Base-by-base conservation (phyloP, 352 stramenopile genomes). In the Pythium sp. region DNA sequence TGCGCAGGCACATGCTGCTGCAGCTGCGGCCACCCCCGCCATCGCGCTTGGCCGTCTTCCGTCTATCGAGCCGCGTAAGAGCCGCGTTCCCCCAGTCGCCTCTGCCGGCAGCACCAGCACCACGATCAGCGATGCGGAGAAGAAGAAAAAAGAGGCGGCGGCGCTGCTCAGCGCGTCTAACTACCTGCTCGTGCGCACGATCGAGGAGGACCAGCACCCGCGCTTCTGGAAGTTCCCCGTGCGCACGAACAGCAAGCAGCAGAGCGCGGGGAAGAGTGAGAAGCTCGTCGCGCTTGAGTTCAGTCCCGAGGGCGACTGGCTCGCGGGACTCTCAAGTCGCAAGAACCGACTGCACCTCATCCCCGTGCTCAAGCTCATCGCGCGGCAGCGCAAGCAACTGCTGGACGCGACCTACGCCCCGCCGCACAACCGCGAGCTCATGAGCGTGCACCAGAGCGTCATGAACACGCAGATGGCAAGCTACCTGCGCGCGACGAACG, bases 391-490 rank as follows among this genome's bases (percentile, higher is more conserved):
- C 26, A 78, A 76, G 28, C 69, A 76, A 46, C 76, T 91, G 64
- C 78, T 96, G 14, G 79, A 82, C 64, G 81, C 80, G 20, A 72
- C 75, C 56, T 87, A 79, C 64, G 77, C 77, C 43, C 79, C 81
- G 49, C 72, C 70, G 32, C 78, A 85, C 63, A 78, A 84, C 32
- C 80, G 78, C 34, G 88, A 94, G 68, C 80, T 93, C 34, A 80
- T 96, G 80, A 87, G 69, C 72, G 84, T 91, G 11, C 69, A 78
- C 34, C 82, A 82, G 34, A 89, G 82, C 49, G 84, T 82, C 47
- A 93, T 94, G 84, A 92, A 74, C 59, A 81, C 78, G 38, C 87
- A 91, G 58, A 94, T 96, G 88, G 84, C 86, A 43, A 91, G 86
- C 56, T 96, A 93, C 68, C 72, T 96, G 51, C 77, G 88, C 34